Conservation (phyloP, 2,329 filamentous ascomycete species). For the Beauveria sp. region DNA sequence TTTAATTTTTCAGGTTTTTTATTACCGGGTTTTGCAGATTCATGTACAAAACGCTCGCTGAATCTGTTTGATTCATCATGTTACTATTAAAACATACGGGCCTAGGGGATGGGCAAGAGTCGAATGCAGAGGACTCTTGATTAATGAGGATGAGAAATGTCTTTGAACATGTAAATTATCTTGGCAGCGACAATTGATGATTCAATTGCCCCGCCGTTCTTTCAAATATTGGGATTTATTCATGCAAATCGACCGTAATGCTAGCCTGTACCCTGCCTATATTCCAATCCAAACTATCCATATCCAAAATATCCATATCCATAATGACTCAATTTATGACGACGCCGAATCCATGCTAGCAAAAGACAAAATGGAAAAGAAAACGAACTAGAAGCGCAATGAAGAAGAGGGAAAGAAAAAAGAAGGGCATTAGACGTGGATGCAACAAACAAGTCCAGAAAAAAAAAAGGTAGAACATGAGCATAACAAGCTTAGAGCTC, state of each 20-base stretch:
- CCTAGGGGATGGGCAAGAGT: neutral
- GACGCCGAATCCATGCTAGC: neutral
- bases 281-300: neutral
- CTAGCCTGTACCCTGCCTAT: neutral
- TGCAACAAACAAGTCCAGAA: neutral
- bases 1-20: neutral
- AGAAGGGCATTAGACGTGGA: neutral
- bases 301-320: neutral
- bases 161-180: neutral
- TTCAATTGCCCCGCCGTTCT: neutral
- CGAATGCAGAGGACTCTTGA: neutral
- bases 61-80: neutral
- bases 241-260: neutral
- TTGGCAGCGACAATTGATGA: neutral
- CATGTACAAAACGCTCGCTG: neutral
- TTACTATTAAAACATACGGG: neutral
- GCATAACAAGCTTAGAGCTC: conserved; percentile 25
- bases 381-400: neutral
- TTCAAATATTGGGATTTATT: neutral
- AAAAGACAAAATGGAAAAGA: neutral
- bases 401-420: neutral
- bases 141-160: conserved; percentile 3
- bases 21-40: neutral
- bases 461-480: neutral
- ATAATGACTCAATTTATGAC: neutral